Base-by-base conservation (phyloP, 1,284 basidiomycete species). In the Cerrena zonata region DNA sequence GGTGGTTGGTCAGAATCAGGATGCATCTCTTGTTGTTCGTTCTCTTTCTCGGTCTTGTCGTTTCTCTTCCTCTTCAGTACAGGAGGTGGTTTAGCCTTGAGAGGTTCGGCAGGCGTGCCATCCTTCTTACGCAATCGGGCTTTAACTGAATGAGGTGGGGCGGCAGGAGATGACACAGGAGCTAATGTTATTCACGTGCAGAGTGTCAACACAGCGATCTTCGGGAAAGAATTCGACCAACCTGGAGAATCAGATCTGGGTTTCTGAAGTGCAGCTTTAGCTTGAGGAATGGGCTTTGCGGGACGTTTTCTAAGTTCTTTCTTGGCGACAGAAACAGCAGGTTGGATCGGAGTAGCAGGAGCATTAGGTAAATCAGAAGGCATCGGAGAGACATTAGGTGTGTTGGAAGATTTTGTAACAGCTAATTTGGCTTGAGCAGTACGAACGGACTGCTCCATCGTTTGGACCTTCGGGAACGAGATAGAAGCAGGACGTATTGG, bases 121-220 rank as follows among this genome's bases (percentile, higher is more conserved):
- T 52, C 47, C 22, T 56, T 62, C 49, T 61, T 63, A 37, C 59
- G 60, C 18, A 64, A 52, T 5, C 41, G 48, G 4, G 45, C 39
- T 42, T 59, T 64, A 37, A 64, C 45, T 1, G 61, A 53, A 13
- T 34, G 7, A 34, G 30, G 30, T 15, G 7, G 30, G 15, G 30
- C 7, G 30, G 15, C 30, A 7, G 30, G 15, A 48, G 47, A 5
- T 58, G 60, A 1, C n/a, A 58, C 58, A 2, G 61, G 61, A 34
- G 60, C 54, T 34, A 34, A 24, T 34, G 18, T 19, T 7, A 27
- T 36, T 36, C n/a, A n/a, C n/a, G n/a, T n/a, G n/a, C n/a, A n/a
- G n/a, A n/a, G n/a, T n/a, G n/a, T n/a, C n/a, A n/a, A n/a, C n/a
- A n/a, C n/a, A n/a, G n/a, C n/a, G n/a, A n/a, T n/a, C n/a, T n/a